These are phyloP conservation scores for Chlamydomonas reinhardtii DNA, from an alignment of 163 green algal genomes.

Conservation along the genomic window DNA sequence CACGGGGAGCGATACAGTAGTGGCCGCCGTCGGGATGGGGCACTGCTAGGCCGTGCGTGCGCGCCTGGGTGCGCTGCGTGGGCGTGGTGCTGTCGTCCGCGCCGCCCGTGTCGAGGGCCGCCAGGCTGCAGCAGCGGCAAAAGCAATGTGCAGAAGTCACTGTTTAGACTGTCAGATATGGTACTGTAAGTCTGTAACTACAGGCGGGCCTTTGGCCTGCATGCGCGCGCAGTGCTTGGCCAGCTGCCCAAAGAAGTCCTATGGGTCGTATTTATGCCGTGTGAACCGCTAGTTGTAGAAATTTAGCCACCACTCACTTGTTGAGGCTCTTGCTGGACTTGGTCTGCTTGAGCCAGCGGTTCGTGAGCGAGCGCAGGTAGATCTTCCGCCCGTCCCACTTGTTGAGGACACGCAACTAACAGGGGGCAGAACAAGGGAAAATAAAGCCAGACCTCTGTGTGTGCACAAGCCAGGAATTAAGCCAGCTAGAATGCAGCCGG, in stretches of 20 bases:
- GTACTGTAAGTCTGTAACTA: no score
- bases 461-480: no score
- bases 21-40: slow-evolving; percentile 34
- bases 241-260: no score
- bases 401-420: slow-evolving; percentile 52
- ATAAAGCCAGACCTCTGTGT: no score
- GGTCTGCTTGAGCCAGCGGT: slow-evolving; percentile 34
- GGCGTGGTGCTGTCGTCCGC: not conserved
- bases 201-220: no score
- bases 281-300: no score
- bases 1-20: slow-evolving; percentile 59
- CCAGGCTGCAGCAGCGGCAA: not conserved
- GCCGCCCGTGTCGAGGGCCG: not conserved
- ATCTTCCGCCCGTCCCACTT: slow-evolving; percentile 47
- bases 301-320: slow-evolving; percentile 2
- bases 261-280: no score
- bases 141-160: no score
- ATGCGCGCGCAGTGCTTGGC: no score
- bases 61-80: slow-evolving; percentile 1
- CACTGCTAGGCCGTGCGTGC: slow-evolving; percentile 43
- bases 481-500: no score
- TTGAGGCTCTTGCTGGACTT: slow-evolving; percentile 52
- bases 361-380: slow-evolving; percentile 13
- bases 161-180: no score
- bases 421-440: no score